Conservation (phyloP, 148 eudicot species). For the Nyssa sinensis region DNA sequence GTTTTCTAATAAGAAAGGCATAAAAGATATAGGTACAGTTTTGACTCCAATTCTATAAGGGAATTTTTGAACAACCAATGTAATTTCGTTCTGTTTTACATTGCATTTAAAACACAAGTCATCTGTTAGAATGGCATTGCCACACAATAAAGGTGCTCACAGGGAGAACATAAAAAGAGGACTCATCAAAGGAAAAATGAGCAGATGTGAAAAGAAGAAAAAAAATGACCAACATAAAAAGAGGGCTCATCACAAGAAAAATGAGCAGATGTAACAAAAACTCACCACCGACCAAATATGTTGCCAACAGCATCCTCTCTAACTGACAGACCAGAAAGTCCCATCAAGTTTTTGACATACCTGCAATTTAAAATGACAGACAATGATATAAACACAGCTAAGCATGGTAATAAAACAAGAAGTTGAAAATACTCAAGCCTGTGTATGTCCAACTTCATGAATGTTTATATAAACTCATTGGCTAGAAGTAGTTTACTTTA, state of each 20-base stretch:
- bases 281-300: conserved; percentile 98
- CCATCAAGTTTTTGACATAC: conserved; percentile 80
- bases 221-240: no score
- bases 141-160: no score
- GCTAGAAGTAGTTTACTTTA: no score
- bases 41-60: not conserved
- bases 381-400: not conserved
- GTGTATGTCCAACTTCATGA: not conserved
- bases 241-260: no score
- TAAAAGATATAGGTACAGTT: not conserved
- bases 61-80: not conserved
- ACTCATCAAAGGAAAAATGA: no score
- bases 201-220: no score
- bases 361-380: conserved; percentile 39
- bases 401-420: not conserved
- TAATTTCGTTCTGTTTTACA: not conserved
- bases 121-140: no score
- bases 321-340: conserved; percentile 84
- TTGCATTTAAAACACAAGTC: no score
- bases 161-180: no score
- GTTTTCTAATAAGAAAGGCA: not conserved
- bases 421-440: not conserved
- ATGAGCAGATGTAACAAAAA: no score
- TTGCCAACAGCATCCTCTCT: conserved; percentile 95
- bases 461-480: no score